Base-by-base conservation (phyloP, 495 filamentous ascomycete species). In the Eremomyces bilateralis region DNA sequence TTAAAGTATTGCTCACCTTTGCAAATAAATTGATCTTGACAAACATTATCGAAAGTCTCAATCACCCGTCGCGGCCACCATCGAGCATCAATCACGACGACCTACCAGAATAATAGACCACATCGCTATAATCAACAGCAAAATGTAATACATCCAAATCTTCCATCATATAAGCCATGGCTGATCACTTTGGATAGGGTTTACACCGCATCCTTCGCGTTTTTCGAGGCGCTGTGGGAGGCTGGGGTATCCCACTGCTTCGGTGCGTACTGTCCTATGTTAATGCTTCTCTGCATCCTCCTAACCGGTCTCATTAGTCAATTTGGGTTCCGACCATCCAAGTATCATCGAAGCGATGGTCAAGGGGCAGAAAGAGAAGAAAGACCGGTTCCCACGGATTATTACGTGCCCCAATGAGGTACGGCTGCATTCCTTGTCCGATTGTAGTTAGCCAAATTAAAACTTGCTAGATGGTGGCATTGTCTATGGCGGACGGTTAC, bases 401-500 rank as follows among this genome's bases (percentile, higher is more conserved):
- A 78, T 95, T 45, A 95, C 84, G 31, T 93, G 84, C 51, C 84
- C 83, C 1, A 91, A 92, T 46, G 83, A 91, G 58, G 73, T 76
- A 55, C 18, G 48, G 13, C 4, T 33, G 30, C 13, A 8, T 4
- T 8, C 28, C 27, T 1, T 17, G 12, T 20, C 31, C 24, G 18
- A 16, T 21, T 21, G 21, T 20, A 17, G 15, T 25, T 3, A 18
- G 4, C 8, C 10, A 6, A 12, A 32, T 32, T 32, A 12, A 8
- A 6, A 11, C 15, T 29, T 12, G 36, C 21, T 40, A 92, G 79
- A 95, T 94, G 85, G 85, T 95, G 3, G 85, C 85, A 32, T 71
- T 95, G 41, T 93, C 84, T 32, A 91, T 91, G 77, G 85, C 85
- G 15, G 84, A 95, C 51, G 85, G 83, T 40, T 93, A 84, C 51